These are phyloP conservation scores for Stentor roeselii DNA, from an alignment of 73 alveolate species.

Conservation along the genomic window DNA sequence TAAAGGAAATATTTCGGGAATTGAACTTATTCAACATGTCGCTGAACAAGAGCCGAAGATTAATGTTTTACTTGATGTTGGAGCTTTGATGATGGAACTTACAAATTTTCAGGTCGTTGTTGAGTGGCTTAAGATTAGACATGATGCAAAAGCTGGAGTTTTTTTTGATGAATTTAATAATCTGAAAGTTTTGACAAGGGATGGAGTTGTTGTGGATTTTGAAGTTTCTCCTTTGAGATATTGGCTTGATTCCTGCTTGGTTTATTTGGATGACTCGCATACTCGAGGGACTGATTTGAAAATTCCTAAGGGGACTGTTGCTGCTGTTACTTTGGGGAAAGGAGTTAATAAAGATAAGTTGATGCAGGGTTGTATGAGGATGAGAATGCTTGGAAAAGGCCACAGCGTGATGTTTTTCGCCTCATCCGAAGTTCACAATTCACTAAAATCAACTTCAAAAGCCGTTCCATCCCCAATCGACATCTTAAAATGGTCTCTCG, in stretches of 20 bases:
- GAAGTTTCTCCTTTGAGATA: conserved; percentile 1
- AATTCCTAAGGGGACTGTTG: conserved; percentile 10
- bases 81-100: conserved; percentile 31
- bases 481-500: no score
- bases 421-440: conserved; percentile 8
- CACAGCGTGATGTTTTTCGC: conserved; percentile 17
- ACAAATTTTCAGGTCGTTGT: background rate
- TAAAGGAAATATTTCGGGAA: background rate
- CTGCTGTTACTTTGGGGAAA: conserved; percentile 19
- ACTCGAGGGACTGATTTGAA: conserved; percentile 31
- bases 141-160: conserved; percentile 1
- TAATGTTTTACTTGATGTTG: conserved; percentile 5
- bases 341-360: conserved; percentile 28
- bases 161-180: conserved; percentile 26
- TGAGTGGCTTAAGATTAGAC: background rate
- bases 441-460: background rate
- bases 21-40: background rate
- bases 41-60: background rate
- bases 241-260: background rate
- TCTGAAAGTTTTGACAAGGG: background rate
- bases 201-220: background rate
- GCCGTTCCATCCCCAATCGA: no score
- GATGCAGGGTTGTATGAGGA: conserved; percentile 27
- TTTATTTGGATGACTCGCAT: conserved; percentile 29
- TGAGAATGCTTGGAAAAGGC: conserved; percentile 19